A percentile compares a stretch with the other conserved stretches of the same genome.
Conservation (phyloP, 2,329 filamentous ascomycete genomes). For the Xylaria digitata region DNA sequence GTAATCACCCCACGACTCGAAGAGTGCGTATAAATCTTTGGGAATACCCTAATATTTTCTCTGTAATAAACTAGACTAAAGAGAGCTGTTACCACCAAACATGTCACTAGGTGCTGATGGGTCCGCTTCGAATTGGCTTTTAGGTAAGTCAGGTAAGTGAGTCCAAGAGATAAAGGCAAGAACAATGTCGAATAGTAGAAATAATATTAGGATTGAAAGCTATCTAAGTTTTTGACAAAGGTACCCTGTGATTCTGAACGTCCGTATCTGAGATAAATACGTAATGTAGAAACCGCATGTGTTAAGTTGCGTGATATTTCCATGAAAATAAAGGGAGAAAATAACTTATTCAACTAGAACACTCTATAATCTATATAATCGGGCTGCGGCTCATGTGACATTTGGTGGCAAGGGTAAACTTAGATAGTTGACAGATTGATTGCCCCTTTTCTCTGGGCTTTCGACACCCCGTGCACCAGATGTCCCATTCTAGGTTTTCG, state of each 20-base stretch:
- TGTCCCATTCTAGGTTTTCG: too few relatives aligned
- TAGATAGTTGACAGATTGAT: too few relatives aligned
- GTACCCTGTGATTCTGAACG: not conserved
- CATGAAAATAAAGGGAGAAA: too few relatives aligned
- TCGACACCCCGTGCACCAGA: too few relatives aligned
- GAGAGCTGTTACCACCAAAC: not conserved
- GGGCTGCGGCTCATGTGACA: too few relatives aligned
- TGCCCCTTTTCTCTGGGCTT: too few relatives aligned
- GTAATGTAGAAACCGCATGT: too few relatives aligned
- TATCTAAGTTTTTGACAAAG: not conserved
- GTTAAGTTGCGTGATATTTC: too few relatives aligned
- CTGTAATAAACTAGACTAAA: not conserved
- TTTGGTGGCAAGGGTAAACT: too few relatives aligned
- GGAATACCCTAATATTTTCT: not conserved
- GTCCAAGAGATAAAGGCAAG: not conserved
- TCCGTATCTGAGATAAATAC: not conserved
- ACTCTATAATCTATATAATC: too few relatives aligned
- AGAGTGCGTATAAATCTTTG: not conserved
- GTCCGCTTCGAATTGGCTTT: not conserved
- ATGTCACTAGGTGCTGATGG: not conserved
- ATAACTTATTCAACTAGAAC: too few relatives aligned
- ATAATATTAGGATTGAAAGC: not conserved
- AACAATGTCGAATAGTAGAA: not conserved
- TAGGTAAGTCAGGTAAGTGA: not conserved
- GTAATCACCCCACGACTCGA: not conserved